Conservation (phyloP, 192 early-diverging fungal species). For the Gonapodya sp. region DNA sequence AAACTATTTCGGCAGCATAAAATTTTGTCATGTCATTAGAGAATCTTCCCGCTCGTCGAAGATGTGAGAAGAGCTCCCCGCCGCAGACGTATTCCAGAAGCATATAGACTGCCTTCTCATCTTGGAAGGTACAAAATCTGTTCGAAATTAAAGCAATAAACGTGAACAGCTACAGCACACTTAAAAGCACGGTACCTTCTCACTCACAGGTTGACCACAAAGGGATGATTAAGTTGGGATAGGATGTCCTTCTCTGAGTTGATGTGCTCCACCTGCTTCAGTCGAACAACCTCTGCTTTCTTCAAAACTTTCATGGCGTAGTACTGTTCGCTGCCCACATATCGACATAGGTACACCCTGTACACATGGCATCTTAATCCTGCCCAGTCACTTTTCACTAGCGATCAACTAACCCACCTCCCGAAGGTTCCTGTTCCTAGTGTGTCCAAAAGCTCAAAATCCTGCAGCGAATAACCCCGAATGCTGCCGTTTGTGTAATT, state of each 20-base stretch:
- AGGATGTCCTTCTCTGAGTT: slow-evolving; percentile 75
- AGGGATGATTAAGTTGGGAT: slow-evolving; percentile 62
- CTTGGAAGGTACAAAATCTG: slow-evolving; percentile 91
- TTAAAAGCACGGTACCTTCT: not conserved
- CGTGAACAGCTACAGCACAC: not conserved
- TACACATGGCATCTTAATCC: no score
- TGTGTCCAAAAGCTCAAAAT: slow-evolving; percentile 82
- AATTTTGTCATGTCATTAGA: slow-evolving; percentile 91
- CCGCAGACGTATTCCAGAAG: slow-evolving; percentile 92
- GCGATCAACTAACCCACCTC: slow-evolving; percentile 11
- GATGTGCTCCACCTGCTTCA: slow-evolving; percentile 81
- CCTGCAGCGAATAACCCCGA: slow-evolving; percentile 34
- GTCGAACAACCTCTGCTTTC: slow-evolving; percentile 67
- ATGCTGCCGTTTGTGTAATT: not conserved
- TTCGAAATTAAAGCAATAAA: slow-evolving; percentile 5
- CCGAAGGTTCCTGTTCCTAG: slow-evolving; percentile 96
- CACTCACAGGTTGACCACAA: slow-evolving; percentile 66
- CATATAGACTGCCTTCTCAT: slow-evolving; percentile 90
- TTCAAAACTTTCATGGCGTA: slow-evolving; percentile 83
- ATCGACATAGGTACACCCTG: slow-evolving; percentile 80
- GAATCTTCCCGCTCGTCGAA: slow-evolving; percentile 83
- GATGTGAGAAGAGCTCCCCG: slow-evolving; percentile 93
- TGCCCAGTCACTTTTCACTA: no score
- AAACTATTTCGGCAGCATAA: slow-evolving; percentile 89
- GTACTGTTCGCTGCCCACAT: slow-evolving; percentile 51